These are phyloP conservation scores for Mycosphaerella sp. DNA, from an alignment of 2,329 filamentous ascomycete genomes.

Conservation along the genomic window DNA sequence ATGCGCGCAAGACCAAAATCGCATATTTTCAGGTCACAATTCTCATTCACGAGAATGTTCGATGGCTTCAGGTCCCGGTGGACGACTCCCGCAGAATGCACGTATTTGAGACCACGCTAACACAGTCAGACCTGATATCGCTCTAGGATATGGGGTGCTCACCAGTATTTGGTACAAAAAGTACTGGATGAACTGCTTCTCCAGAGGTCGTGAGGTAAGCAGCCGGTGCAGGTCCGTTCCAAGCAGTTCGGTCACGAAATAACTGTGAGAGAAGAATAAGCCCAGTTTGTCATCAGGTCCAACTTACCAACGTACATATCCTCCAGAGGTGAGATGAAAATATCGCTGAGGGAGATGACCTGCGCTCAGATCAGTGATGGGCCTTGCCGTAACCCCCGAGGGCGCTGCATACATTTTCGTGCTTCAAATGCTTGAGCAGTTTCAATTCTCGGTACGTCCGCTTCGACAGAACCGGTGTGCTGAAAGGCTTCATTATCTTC, in stretches of 20 bases:
- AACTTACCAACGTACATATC: conserved; percentile 65
- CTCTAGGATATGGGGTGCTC: conserved; percentile 32
- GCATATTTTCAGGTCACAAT: conserved; percentile 99
- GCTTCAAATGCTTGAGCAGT: conserved; percentile 89
- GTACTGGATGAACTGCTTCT: conserved; percentile 99
- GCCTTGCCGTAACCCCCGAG: neutral
- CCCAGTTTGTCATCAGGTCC: conserved; percentile 24
- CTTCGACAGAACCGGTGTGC: conserved; percentile 96
- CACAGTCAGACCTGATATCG: conserved; percentile 8
- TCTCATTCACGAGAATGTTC: conserved; percentile 99
- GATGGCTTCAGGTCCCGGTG: conserved; percentile 97
- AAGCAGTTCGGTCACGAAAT: conserved; percentile 96
- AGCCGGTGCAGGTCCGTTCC: conserved; percentile 95
- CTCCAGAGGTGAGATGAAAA: conserved; percentile 98
- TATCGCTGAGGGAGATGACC: conserved; percentile 98
- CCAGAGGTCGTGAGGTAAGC: conserved; percentile 86
- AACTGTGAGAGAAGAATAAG: conserved; percentile 50
- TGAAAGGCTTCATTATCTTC: conserved; percentile 99
- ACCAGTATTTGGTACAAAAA: conserved; percentile 99
- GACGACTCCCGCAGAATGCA: conserved; percentile 95
- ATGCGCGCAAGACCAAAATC: conserved; percentile 97
- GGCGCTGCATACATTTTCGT: conserved; percentile 72
- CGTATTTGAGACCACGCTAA: conserved; percentile 95
- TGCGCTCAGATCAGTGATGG: conserved; percentile 18
- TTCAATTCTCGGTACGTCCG: conserved; percentile 96